These are phyloP conservation scores for Phytophthora aleatoria DNA, from an alignment of 352 stramenopile genomes.

Conservation along the genomic window DNA sequence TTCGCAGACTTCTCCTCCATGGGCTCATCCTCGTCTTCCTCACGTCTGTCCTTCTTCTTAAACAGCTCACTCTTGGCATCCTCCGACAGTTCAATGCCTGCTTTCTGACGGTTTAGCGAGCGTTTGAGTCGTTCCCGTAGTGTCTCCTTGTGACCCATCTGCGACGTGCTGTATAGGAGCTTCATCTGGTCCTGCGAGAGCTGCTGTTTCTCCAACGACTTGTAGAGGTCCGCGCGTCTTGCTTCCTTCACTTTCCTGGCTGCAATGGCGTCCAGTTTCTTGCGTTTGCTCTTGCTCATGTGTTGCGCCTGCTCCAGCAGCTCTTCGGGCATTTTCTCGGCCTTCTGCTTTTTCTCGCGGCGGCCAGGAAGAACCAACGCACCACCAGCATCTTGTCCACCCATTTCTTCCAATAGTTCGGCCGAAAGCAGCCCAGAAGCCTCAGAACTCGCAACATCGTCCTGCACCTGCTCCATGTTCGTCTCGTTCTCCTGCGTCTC, in stretches of 20 bases:
- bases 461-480: conserved; percentile 10
- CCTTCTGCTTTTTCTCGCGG: conserved; percentile 53
- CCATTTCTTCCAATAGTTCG: conserved; percentile 71
- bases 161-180: conserved; percentile 77
- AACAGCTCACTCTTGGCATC: conserved; percentile 64
- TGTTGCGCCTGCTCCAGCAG: conserved; percentile 66
- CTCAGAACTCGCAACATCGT: conserved; percentile 7
- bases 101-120: conserved; percentile 79
- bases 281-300: conserved; percentile 84
- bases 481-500: conserved; percentile 24
- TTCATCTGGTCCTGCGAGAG: conserved; percentile 69
- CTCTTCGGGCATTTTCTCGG: conserved; percentile 56
- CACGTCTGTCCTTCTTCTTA: conserved; percentile 41
- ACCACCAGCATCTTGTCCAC: conserved; percentile 52
- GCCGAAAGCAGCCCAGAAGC: conserved; percentile 57
- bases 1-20: conserved; percentile 30
- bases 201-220: conserved; percentile 69
- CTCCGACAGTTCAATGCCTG: conserved; percentile 59
- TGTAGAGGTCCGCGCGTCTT: conserved; percentile 73
- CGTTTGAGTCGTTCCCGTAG: conserved; percentile 78
- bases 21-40: conserved; percentile 19
- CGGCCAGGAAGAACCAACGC: conserved; percentile 67
- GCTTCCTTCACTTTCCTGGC: conserved; percentile 81
- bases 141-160: conserved; percentile 84
- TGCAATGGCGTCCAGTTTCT: conserved; percentile 79